These are phyloP conservation scores for Xylaria telfairii DNA, from an alignment of 495 filamentous ascomycete genomes.

Conservation along the genomic window DNA sequence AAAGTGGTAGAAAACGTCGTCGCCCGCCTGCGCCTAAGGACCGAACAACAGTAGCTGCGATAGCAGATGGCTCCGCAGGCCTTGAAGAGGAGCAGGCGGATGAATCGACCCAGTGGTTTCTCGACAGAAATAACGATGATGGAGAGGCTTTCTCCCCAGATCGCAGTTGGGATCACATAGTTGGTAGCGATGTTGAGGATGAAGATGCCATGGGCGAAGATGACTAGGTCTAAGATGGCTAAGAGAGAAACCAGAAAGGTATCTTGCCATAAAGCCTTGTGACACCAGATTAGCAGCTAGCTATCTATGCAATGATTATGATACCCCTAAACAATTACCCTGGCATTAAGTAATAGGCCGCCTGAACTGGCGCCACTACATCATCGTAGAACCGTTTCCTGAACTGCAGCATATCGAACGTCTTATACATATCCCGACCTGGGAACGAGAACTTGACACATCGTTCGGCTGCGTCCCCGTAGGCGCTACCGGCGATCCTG, in stretches of 20 bases:
- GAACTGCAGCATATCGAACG: conserved; percentile 1
- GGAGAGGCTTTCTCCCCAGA: conserved; percentile 18
- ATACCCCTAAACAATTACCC: neutral
- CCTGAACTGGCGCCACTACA: conserved; percentile 12
- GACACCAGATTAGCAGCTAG: neutral
- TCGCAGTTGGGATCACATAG: conserved; percentile 21
- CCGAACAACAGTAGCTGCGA: neutral
- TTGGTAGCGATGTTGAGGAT: conserved; percentile 27
- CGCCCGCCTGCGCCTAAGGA: conserved; percentile 14
- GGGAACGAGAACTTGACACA: conserved; percentile 4
- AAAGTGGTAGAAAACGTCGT: conserved; percentile 26
- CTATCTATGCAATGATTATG: neutral
- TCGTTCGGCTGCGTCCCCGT: neutral
- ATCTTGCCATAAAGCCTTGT: neutral
- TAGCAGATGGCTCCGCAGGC: neutral
- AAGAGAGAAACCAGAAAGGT: neutral
- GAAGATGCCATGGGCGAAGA: conserved; percentile 24
- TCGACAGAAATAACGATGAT: conserved; percentile 10
- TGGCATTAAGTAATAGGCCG: conserved; percentile 5
- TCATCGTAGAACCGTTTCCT: conserved; percentile 2
- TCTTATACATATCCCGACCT: neutral
- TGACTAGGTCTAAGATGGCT: conserved; percentile 8
- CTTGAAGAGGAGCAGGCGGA: conserved; percentile 15
- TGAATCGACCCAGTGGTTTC: conserved; percentile 18
- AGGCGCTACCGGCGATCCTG: conserved; percentile 6